phyloP scores from a whole-genome alignment of 1,284 basidiomycete species.

The Peniophora sp. region DNA sequence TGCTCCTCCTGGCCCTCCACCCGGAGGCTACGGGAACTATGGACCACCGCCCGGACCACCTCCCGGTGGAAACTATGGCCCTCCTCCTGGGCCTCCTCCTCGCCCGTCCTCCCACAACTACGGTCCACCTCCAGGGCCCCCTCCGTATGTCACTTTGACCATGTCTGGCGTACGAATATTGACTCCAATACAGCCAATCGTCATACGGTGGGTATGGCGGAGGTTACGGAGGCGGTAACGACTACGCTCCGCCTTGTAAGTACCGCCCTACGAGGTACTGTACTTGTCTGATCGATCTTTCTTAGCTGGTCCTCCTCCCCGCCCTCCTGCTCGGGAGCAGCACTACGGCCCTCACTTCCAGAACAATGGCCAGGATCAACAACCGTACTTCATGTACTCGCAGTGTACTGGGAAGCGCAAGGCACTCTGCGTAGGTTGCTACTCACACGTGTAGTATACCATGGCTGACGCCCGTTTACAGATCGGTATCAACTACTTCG shows the following conservation, averaged over 20 bases:
- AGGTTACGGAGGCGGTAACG: background rate
- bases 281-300: background rate
- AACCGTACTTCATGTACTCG: conserved; percentile 71
- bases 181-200: too few species aligned
- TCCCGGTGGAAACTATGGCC: conserved; percentile 9
- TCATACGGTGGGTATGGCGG: conserved; percentile 4
- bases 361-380: conserved; percentile 36
- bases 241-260: conserved; percentile 23
- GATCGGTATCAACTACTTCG: conserved; percentile 82
- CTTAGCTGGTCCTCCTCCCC: conserved; percentile 31
- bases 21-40: background rate
- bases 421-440: conserved; percentile 59
- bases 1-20: too few species aligned
- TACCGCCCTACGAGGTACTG: background rate
- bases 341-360: conserved; percentile 55
- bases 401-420: conserved; percentile 78
- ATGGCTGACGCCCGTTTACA: conserved; percentile 18
- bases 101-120: too few species aligned
- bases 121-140: conserved; percentile 11
- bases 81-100: conserved; percentile 5
- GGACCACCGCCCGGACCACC: conserved; percentile 21
- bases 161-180: too few species aligned
- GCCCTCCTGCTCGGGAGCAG: conserved; percentile 59
- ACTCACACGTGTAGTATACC: background rate
- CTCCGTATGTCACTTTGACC: conserved; percentile 4